Evolutionary conservation across 2,329 filamentous ascomycete species (phyloP).

Genomic region (Colletotrichum sp.): DNA sequence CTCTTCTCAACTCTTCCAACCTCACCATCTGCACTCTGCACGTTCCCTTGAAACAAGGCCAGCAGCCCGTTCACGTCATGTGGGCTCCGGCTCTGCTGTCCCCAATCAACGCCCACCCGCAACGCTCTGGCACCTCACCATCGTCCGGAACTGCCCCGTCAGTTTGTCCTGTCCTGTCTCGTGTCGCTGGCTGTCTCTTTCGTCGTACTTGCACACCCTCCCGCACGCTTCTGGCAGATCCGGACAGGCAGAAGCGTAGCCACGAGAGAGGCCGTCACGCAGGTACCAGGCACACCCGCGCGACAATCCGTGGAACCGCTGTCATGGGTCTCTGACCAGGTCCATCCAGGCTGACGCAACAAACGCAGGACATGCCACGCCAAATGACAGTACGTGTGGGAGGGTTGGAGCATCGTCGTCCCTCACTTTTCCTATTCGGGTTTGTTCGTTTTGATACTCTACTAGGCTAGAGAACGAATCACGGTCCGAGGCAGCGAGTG

Average conservation of each 20-base stretch:
- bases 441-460: not conserved
- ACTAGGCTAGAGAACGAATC: not conserved
- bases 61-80: not conserved
- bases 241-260: not conserved
- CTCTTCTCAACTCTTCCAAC: not conserved
- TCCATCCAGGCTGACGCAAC: constrained; percentile 3
- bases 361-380: not conserved
- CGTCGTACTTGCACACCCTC: not conserved
- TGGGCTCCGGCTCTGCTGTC: not conserved
- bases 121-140: not conserved
- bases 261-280: not conserved
- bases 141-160: not conserved
- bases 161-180: not conserved
- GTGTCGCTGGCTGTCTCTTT: not conserved
- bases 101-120: not conserved
- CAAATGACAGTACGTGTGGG: not conserved
- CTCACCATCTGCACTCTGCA: constrained; percentile 1
- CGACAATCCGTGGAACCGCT: constrained; percentile 4
- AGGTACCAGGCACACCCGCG: not conserved
- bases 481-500: not conserved
- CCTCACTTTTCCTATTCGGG: not conserved
- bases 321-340: constrained; percentile 4
- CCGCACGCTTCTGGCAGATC: not conserved
- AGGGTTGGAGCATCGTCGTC: not conserved
- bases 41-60: constrained; percentile 15